Percentiles rank a stretch among this genome's conserved stretches.
These are phyloP conservation scores for Verticillium nubilum DNA, from an alignment of 2,329 filamentous ascomycete genomes.

Conservation along the genomic window DNA sequence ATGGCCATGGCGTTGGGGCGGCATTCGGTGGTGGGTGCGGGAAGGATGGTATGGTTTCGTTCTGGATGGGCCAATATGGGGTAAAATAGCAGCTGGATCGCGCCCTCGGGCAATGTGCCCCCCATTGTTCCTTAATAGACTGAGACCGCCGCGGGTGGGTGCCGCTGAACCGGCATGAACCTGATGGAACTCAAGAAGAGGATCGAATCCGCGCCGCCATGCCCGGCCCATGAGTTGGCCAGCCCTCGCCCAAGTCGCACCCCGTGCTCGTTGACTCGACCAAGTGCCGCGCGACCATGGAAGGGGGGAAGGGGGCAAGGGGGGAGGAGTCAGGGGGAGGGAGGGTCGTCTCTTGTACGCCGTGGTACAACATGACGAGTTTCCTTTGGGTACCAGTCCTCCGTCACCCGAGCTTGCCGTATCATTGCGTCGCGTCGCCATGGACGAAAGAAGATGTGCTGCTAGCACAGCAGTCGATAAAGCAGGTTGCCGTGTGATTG, in stretches of 20 bases:
- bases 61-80: neutral
- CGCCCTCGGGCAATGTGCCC: neutral
- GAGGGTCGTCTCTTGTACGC: neutral
- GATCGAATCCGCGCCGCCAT: neutral
- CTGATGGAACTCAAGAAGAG: neutral
- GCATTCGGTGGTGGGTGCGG: neutral
- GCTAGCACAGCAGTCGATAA: slow-evolving; percentile 1
- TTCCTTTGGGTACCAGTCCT: neutral
- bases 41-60: neutral
- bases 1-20: slow-evolving; percentile 15
- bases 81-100: neutral
- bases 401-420: neutral
- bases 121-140: slow-evolving; percentile 1
- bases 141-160: neutral
- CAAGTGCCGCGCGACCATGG: neutral
- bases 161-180: neutral
- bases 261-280: neutral
- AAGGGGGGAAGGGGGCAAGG: neutral
- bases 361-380: neutral
- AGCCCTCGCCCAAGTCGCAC: neutral
- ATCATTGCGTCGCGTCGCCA: neutral
- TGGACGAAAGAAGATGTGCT: neutral
- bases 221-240: neutral
- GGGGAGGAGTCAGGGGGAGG: neutral
- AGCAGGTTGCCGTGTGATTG: neutral